Evolutionary conservation across 805 yeast genomes (phyloP).

Genomic region (Saccharomycopsis capsularis): DNA sequence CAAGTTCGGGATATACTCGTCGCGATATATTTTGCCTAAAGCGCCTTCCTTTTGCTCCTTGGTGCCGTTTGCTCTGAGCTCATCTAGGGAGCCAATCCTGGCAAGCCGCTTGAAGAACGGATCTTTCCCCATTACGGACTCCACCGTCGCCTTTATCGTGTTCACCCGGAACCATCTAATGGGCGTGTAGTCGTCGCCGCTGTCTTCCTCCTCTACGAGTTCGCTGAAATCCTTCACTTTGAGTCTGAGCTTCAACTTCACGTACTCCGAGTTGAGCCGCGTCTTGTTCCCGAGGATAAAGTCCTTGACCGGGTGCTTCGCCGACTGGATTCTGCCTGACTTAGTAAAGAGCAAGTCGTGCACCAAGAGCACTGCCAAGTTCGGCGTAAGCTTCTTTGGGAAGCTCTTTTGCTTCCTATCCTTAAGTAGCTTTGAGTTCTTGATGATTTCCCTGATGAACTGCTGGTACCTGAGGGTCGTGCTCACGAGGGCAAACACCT

Average conservation of each 20-base stretch:
- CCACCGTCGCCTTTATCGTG: constrained; percentile 40
- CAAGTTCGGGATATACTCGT: constrained; percentile 64
- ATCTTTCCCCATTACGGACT: constrained; percentile 24
- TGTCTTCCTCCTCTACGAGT: constrained; percentile 45
- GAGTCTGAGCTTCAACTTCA: constrained; percentile 65
- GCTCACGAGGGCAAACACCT: constrained; percentile 74
- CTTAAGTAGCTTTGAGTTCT: constrained; percentile 58
- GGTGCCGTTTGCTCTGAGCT: constrained; percentile 29
- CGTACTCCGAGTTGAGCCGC: constrained; percentile 74
- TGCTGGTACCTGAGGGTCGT: constrained; percentile 70
- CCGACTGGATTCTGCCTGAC: constrained; percentile 79
- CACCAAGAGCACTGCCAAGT: constrained; percentile 55
- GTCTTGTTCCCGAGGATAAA: constrained; percentile 73
- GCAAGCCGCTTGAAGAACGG: constrained; percentile 38
- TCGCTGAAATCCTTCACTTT: constrained; percentile 53
- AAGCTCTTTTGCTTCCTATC: constrained; percentile 35
- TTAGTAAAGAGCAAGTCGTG: constrained; percentile 76
- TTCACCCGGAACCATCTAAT: constrained; percentile 78
- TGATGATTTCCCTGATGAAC: constrained; percentile 54
- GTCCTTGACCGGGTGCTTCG: constrained; percentile 80
- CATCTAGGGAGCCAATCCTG: constrained; percentile 39
- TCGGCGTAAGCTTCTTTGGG: constrained; percentile 45
- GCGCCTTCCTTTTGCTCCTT: background rate
- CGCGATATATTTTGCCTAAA: constrained; percentile 62
- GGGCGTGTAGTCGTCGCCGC: constrained; percentile 49